phyloP scores from a whole-genome alignment of 2,329 filamentous ascomycete genomes.

The Pseudocercospora musae region DNA sequence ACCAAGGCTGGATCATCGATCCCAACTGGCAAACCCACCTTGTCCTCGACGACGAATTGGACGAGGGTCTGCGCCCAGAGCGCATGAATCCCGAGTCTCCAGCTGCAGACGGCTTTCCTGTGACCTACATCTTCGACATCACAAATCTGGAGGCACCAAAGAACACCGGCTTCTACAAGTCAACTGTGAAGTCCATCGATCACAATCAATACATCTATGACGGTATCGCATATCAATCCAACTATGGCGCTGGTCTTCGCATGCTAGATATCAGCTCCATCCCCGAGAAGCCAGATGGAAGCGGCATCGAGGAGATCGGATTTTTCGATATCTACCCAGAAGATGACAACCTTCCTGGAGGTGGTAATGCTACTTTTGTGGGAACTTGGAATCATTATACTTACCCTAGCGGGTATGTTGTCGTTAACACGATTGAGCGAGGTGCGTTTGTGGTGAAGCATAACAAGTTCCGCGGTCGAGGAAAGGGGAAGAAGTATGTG shows the following conservation, averaged over 20 bases:
- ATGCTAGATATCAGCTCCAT: conserved; percentile 38
- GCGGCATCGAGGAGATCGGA: conserved; percentile 44
- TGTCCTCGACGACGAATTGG: conserved; percentile 54
- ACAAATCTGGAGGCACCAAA: conserved; percentile 42
- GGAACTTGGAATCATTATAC: conserved; percentile 44
- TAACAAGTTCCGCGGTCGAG: conserved; percentile 11
- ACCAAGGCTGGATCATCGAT: conserved; percentile 55
- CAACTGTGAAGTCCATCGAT: conserved; percentile 36
- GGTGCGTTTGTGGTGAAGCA: conserved; percentile 50
- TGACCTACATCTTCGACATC: conserved; percentile 54
- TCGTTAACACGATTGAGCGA: conserved; percentile 54
- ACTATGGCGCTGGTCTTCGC: conserved; percentile 38
- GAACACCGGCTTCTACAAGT: conserved; percentile 42
- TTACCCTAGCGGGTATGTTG: conserved; percentile 50
- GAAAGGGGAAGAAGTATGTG: conserved; percentile 14
- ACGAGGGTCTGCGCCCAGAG: conserved; percentile 48
- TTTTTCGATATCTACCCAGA: conserved; percentile 54
- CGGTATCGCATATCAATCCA: conserved; percentile 37
- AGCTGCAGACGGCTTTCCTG: conserved; percentile 43
- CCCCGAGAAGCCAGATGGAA: conserved; percentile 44
- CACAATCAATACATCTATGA: conserved; percentile 44
- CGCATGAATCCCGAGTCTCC: conserved; percentile 21
- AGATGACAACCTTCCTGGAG: conserved; percentile 39
- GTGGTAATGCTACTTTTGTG: conserved; percentile 15
- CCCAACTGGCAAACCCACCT: conserved; percentile 46